phyloP scores from a whole-genome alignment of 106 monocot species.

The Posidonia australis region DNA sequence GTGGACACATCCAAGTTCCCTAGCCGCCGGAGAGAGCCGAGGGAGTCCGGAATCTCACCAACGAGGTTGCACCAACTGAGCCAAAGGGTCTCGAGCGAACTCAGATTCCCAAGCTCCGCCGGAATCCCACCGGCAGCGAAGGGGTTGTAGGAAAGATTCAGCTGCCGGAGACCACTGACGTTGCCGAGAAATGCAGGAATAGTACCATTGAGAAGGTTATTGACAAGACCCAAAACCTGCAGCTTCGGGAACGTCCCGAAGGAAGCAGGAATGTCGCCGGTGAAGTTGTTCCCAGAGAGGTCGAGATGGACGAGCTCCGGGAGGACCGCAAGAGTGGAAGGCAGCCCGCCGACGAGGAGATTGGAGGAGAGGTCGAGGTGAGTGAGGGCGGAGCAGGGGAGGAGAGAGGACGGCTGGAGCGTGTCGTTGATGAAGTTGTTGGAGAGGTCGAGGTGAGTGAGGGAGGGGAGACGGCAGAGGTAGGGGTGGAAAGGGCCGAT shows the following conservation, averaged over 20 bases:
- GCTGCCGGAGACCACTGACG: not conserved
- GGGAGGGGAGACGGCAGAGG: conserved; percentile 16
- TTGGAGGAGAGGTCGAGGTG: conserved; percentile 18
- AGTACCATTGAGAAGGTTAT: conserved; percentile 13
- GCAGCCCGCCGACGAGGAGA: conserved; percentile 12
- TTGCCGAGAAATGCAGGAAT: conserved; percentile 7
- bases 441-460: conserved; percentile 10
- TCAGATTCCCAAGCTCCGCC: conserved; percentile 31
- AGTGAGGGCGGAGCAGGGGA: conserved; percentile 5
- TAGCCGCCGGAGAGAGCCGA: conserved; percentile 36
- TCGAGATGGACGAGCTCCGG: conserved; percentile 17
- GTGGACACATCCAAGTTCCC: conserved; percentile 39
- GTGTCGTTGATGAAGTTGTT: conserved; percentile 15
- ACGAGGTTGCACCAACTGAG: conserved; percentile 41
- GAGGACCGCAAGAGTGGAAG: conserved; percentile 7
- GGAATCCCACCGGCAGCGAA: conserved; percentile 44
- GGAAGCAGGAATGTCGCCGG: conserved; percentile 8
- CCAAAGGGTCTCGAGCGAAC: conserved; percentile 40
- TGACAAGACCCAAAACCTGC: conserved; percentile 8
- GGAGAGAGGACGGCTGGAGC: conserved; percentile 4
- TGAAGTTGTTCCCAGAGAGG: conserved; percentile 18
- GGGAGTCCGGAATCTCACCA: conserved; percentile 41
- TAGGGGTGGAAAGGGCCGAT: conserved; percentile 11
- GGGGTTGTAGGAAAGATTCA: conserved; percentile 41
- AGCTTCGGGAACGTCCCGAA: conserved; percentile 11